These are phyloP conservation scores for Myriosclerotinia duriaeana DNA, from an alignment of 2,329 filamentous ascomycete genomes.

Conservation along the genomic window DNA sequence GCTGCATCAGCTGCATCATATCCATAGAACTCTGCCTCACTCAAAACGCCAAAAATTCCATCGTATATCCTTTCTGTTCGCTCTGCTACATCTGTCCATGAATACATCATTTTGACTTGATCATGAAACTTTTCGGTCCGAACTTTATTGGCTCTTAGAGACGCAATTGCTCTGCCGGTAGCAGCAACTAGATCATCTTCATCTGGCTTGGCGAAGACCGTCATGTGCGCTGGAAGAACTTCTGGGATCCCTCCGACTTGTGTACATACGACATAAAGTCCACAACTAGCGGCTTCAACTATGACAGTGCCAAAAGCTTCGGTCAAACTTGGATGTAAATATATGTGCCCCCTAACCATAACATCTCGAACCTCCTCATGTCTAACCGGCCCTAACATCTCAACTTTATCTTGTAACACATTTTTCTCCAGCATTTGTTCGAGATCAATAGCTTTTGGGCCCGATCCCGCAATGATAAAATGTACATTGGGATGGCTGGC, in stretches of 20 bases:
- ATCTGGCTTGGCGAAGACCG: conserved; percentile 92
- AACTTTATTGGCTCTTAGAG: conserved; percentile 80
- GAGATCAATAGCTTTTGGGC: conserved; percentile 93
- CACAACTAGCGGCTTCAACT: conserved; percentile 93
- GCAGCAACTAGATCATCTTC: conserved; percentile 92
- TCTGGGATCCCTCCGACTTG: conserved; percentile 96
- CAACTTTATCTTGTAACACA: conserved; percentile 87
- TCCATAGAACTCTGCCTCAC: conserved; percentile 85
- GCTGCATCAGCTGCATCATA: conserved; percentile 63
- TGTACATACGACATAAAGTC: conserved; percentile 93
- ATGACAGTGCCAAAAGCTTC: conserved; percentile 98
- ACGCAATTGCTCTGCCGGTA: conserved; percentile 84
- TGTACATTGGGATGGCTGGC: conserved; percentile 87
- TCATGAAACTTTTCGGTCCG: conserved; percentile 94
- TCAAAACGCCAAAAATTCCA: conserved; percentile 83
- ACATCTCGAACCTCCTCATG: conserved; percentile 97
- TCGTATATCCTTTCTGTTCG: conserved; percentile 95
- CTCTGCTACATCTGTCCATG: conserved; percentile 92
- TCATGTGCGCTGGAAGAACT: conserved; percentile 94
- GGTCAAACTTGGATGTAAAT: conserved; percentile 90
- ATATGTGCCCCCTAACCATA: conserved; percentile 96
- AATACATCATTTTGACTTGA: conserved; percentile 98
- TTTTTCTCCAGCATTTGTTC: conserved; percentile 98
- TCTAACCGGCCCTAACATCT: conserved; percentile 85
- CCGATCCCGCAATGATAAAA: conserved; percentile 94